phyloP scores from a whole-genome alignment of 768 basidiomycete species.

The Solioccasus polychromus region DNA sequence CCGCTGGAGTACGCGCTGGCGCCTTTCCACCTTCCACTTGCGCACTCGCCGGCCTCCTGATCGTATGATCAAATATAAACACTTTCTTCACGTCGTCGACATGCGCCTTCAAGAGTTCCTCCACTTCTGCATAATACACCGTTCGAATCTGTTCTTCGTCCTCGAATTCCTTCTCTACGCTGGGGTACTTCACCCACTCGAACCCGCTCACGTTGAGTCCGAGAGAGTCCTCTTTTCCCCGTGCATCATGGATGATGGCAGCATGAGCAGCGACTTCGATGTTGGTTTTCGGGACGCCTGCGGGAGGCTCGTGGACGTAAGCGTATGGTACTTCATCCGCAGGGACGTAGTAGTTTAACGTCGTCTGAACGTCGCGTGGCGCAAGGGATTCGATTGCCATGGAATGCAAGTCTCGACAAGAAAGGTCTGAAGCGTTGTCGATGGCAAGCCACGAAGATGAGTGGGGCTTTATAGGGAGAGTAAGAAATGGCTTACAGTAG shows the following conservation, averaged over 20 bases:
- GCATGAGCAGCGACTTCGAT: slow-evolving; percentile 8
- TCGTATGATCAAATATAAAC: slow-evolving; percentile 43
- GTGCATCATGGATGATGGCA: slow-evolving; percentile 26
- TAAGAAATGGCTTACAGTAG: too few species aligned
- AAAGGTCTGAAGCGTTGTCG: too few species aligned
- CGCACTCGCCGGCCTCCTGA: slow-evolving; percentile 18
- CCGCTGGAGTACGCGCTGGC: slow-evolving; percentile 26
- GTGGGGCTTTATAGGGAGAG: too few species aligned
- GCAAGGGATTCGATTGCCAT: slow-evolving; percentile 22
- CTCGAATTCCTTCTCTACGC: slow-evolving; percentile 34
- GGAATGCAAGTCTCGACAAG: too few species aligned
- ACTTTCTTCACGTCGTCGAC: slow-evolving; percentile 36
- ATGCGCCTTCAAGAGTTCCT: slow-evolving; percentile 36
- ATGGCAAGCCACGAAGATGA: too few species aligned
- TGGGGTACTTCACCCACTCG: slow-evolving; percentile 31
- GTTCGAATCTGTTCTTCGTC: slow-evolving; percentile 35
- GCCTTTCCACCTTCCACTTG: background rate
- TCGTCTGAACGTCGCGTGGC: slow-evolving; percentile 34
- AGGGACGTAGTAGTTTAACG: slow-evolving; percentile 39
- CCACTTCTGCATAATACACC: slow-evolving; percentile 39
- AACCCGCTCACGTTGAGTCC: slow-evolving; percentile 39
- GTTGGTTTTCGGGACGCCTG: slow-evolving; percentile 26
- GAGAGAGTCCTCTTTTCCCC: slow-evolving; percentile 25
- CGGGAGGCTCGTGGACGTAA: slow-evolving; percentile 27
- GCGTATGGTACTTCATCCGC: too few species aligned